Conservation (phyloP, 495 filamentous ascomycete species). For the Talaromyces borbonicus region DNA sequence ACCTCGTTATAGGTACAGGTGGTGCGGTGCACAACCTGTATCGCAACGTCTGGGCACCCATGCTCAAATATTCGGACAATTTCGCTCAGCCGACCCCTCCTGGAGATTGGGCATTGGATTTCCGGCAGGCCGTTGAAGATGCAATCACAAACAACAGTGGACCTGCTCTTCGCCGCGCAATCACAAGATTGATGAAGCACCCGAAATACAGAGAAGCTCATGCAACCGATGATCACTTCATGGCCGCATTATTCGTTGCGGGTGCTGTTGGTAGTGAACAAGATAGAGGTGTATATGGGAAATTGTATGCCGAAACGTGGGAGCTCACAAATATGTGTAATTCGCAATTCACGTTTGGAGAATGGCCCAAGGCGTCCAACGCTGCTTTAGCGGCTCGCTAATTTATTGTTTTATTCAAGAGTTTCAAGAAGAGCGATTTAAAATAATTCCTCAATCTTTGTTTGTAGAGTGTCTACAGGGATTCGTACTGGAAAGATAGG, state of each 20-base stretch:
- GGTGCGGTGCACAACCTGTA: constrained; percentile 57
- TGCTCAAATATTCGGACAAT: constrained; percentile 49
- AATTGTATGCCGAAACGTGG: constrained; percentile 49
- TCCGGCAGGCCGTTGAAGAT: constrained; percentile 50
- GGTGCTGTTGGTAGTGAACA: constrained; percentile 41
- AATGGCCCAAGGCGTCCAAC: neutral
- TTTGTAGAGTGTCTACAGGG: no score
- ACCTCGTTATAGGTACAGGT: constrained; percentile 50
- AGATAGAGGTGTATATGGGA: constrained; percentile 30
- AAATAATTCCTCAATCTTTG: no score
- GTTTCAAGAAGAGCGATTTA: no score
- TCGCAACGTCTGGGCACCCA: constrained; percentile 49
- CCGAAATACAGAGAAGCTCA: constrained; percentile 51
- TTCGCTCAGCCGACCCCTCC: constrained; percentile 48
- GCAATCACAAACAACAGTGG: constrained; percentile 39
- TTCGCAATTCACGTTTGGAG: constrained; percentile 43
- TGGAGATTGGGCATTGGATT: constrained; percentile 46
- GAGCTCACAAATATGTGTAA: constrained; percentile 59
- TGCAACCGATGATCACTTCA: constrained; percentile 56
- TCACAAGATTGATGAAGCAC: constrained; percentile 51
- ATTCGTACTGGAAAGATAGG: neutral
- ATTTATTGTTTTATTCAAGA: no score
- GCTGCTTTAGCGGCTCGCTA: no score
- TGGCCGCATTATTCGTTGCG: constrained; percentile 47
- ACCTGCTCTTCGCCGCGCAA: constrained; percentile 34